Evolutionary conservation across 2,329 filamentous ascomycete species (phyloP).

Genomic region (Cladosporium sp.): DNA sequence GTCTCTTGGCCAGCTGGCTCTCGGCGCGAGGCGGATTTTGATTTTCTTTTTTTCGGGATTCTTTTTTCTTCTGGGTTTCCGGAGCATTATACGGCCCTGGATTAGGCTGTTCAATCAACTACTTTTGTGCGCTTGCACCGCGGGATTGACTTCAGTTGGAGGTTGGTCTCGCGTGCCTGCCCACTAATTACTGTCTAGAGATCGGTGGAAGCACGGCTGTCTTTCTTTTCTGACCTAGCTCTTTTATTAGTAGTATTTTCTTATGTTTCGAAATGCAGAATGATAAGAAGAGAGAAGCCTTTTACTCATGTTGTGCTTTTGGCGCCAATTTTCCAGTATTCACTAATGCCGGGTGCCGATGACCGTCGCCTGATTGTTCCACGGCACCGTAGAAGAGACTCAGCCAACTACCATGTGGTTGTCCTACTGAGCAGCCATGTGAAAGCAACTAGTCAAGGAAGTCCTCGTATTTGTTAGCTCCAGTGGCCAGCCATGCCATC

Average conservation of each 20-base stretch:
- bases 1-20: conserved; percentile 5
- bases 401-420: neutral
- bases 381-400: neutral
- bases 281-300: neutral
- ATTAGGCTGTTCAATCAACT: conserved; percentile 5
- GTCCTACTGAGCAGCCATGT: neutral
- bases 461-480: neutral
- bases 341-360: too few species aligned
- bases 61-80: neutral
- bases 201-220: neutral
- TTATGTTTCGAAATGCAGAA: neutral
- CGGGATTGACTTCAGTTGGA: neutral
- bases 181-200: neutral
- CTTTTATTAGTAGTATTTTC: neutral
- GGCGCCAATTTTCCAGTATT: neutral
- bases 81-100: neutral
- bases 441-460: neutral
- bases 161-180: neutral
- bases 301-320: neutral
- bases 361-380: neutral
- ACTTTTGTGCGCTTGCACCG: neutral
- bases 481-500: neutral
- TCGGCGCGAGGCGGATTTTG: conserved; percentile 5
- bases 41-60: neutral
- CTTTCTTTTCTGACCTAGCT: neutral